Percentiles rank a stretch among this genome's conserved stretches.
phyloP scores from a whole-genome alignment of 1,284 basidiomycete genomes.

The Wolfiporia cocos region DNA sequence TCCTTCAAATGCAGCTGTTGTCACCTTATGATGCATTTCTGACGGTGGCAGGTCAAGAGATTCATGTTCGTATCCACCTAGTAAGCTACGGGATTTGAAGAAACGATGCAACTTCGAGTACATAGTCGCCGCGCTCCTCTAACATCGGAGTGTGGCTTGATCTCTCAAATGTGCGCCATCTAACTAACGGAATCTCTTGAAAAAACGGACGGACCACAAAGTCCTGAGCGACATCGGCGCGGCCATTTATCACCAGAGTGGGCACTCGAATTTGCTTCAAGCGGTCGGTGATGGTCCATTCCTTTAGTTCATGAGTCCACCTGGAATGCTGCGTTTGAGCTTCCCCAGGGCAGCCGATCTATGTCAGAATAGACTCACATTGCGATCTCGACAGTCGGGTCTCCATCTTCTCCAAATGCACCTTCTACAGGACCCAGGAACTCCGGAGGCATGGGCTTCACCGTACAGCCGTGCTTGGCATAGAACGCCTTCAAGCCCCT shows the following conservation, averaged over 20 bases:
- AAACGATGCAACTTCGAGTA: slow-evolving; percentile 22
- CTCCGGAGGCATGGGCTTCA: slow-evolving; percentile 19
- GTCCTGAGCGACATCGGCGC: slow-evolving; percentile 22
- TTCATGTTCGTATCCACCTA: too few species aligned
- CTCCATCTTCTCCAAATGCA: slow-evolving; percentile 12
- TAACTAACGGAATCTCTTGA: slow-evolving; percentile 18
- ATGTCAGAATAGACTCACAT: too few species aligned
- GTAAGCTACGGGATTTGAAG: too few species aligned
- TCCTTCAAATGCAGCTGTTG: too few species aligned
- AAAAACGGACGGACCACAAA: slow-evolving; percentile 22
- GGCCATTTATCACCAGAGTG: slow-evolving; percentile 27
- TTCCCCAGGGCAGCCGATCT: too few species aligned
- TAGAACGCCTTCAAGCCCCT: slow-evolving; percentile 21
- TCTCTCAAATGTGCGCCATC: slow-evolving; percentile 23
- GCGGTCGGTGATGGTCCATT: slow-evolving; percentile 24
- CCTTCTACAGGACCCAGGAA: slow-evolving; percentile 7
- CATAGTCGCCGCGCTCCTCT: slow-evolving; percentile 25
- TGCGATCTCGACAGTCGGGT: slow-evolving; percentile 14
- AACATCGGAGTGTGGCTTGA: slow-evolving; percentile 24
- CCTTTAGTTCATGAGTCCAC: slow-evolving; percentile 13
- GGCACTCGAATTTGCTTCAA: slow-evolving; percentile 22
- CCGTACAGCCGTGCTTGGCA: slow-evolving; percentile 16
- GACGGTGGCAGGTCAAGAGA: too few species aligned
- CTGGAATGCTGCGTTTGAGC: too few species aligned
- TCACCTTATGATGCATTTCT: too few species aligned